Evolutionary conservation across 148 eudicot species (phyloP), one percentile per base, ranked within the genome.

Genomic region (Rhododendron kiyosumense): DNA sequence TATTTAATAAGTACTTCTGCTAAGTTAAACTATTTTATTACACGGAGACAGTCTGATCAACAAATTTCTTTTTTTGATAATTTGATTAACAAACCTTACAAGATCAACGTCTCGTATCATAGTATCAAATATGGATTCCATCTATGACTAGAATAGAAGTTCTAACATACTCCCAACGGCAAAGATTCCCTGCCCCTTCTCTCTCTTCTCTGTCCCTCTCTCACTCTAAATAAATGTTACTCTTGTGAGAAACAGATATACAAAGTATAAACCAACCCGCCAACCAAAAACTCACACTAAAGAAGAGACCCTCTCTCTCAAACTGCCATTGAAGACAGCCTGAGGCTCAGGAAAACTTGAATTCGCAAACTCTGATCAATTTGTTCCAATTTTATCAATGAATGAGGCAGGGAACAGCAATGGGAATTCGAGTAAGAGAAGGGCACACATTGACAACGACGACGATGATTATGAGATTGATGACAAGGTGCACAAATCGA

Each of bases 401-500:
- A 46, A 85, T 51, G 88, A 85, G 73, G 86, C 85, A 85, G 86
- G 74, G 79, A 43, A 85, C 79, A 73, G 38, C 73, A 84, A 78
- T 1, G 86, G 89, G 14, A 92, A 59, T 48, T 52, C 41, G 65
- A 79, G 69, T 2, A 81, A 82, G 73, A 87, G 65, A 81, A 82
- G 28, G 63, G 71, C 82, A 71, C 74, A 74, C 17, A 7, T 0
- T 38, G 83, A 82, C 2, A 85, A 79, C 13, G 81, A 88, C 5
- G 81, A 46, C 0, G 89, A 88, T 26, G 89, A 34, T 48, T 78
- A 4, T 75, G 63, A 86, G 20, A 78, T 77, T 28, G 85, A 89
- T 11, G 89, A 59, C 8, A 22, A 71, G 2, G 85, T 43, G 22
- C 93, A 46, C 90, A 97, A 92, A 69, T 97, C 99, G 83, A 94